phyloP scores from a whole-genome alignment of 2,329 filamentous ascomycete genomes.

The Penicillium sp. region DNA sequence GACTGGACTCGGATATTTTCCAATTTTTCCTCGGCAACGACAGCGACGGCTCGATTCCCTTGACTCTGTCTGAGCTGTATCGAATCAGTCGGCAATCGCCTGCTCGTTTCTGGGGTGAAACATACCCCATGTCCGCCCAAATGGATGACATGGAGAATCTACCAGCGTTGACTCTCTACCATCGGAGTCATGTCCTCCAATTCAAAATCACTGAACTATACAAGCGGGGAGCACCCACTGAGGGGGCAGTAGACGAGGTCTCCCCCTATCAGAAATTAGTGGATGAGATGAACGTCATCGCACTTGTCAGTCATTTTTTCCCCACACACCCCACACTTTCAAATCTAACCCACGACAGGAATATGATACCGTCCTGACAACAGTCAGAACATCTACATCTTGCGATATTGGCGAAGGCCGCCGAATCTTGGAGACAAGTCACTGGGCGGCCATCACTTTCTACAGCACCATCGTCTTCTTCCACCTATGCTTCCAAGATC shows the following conservation, averaged over 20 bases:
- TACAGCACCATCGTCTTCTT: constrained; percentile 28
- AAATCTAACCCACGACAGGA: constrained; percentile 16
- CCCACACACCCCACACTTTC: neutral
- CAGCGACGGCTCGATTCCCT: neutral
- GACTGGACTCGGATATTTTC: constrained; percentile 24
- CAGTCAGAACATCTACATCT: constrained; percentile 20
- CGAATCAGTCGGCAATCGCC: constrained; percentile 31
- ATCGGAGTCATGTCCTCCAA: constrained; percentile 29
- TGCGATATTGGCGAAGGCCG: constrained; percentile 23
- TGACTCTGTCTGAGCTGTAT: constrained; percentile 28
- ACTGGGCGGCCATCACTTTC: constrained; percentile 29
- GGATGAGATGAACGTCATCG: constrained; percentile 22
- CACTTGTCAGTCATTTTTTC: constrained; percentile 18
- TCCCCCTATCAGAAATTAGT: constrained; percentile 21
- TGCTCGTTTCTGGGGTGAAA: constrained; percentile 29
- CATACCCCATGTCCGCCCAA: constrained; percentile 27
- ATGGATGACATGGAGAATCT: constrained; percentile 33
- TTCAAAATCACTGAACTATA: constrained; percentile 30
- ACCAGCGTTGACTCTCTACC: constrained; percentile 25
- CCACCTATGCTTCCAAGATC: constrained; percentile 27
- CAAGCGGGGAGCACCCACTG: constrained; percentile 9
- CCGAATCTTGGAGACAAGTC: constrained; percentile 29
- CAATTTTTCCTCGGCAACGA: constrained; percentile 26
- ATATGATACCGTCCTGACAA: constrained; percentile 25
- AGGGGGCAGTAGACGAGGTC: neutral